Conservation (phyloP, 1,284 basidiomycete species). For the Irpex sp. region DNA sequence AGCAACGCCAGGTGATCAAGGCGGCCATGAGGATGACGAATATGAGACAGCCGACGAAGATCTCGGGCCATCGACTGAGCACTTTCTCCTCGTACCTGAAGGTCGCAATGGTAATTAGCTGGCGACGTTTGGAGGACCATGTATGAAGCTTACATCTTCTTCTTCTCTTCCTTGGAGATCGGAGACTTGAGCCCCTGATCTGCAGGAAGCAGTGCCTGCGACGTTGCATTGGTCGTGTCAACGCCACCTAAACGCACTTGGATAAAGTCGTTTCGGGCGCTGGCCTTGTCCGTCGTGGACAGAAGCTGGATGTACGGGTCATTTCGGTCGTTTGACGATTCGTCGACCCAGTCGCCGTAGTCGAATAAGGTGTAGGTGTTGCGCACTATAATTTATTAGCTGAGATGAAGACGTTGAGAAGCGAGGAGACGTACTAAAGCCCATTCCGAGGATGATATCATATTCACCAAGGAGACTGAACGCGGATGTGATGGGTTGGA, state of each 20-base stretch:
- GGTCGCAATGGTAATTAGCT: neutral
- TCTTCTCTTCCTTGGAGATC: constrained; percentile 62
- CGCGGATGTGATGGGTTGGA: constrained; percentile 78
- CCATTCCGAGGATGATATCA: constrained; percentile 81
- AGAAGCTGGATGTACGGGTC: constrained; percentile 62
- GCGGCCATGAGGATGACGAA: constrained; percentile 47
- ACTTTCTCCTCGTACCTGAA: constrained; percentile 52
- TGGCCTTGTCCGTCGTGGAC: constrained; percentile 37
- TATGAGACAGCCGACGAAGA: constrained; percentile 59
- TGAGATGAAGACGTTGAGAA: neutral
- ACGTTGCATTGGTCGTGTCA: constrained; percentile 37
- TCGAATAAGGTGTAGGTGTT: constrained; percentile 62
- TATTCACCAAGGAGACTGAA: constrained; percentile 75
- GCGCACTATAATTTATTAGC: constrained; percentile 47
- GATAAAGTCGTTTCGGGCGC: constrained; percentile 50
- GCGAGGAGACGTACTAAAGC: constrained; percentile 52
- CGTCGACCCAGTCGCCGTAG: constrained; percentile 54
- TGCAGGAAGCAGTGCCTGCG: constrained; percentile 53
- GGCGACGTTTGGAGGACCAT: neutral
- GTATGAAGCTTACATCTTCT: constrained; percentile 45
- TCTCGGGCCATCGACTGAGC: constrained; percentile 74
- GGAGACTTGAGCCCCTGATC: constrained; percentile 62
- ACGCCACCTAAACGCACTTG: constrained; percentile 43
- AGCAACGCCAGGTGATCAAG: constrained; percentile 62
- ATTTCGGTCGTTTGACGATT: constrained; percentile 28